Conservation (phyloP, 805 yeast genomes). For the Candida anglica region DNA sequence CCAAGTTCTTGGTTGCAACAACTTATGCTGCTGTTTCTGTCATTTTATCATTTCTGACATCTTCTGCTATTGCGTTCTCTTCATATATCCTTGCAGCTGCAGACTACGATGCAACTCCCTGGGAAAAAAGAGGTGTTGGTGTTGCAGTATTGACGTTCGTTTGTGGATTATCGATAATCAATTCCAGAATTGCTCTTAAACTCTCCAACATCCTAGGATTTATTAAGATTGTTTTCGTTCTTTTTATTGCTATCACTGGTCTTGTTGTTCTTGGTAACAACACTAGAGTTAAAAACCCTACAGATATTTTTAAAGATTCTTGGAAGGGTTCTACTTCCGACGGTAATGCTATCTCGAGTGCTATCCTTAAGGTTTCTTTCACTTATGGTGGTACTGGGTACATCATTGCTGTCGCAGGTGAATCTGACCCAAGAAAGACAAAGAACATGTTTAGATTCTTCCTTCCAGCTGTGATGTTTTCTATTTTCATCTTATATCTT, state of each 20-base stretch:
- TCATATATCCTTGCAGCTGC: slow-evolving; percentile 30
- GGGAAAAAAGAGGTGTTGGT: slow-evolving; percentile 35
- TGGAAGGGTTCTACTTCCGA: slow-evolving; percentile 38
- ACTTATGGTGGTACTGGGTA: slow-evolving; percentile 40
- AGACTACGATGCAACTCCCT: slow-evolving; percentile 19
- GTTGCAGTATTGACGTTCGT: slow-evolving; percentile 24
- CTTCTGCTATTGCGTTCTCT: slow-evolving; percentile 36
- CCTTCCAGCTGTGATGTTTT: slow-evolving; percentile 26
- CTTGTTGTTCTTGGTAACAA: slow-evolving; percentile 33
- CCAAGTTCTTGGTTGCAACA: slow-evolving; percentile 31
- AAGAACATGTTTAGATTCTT: slow-evolving; percentile 20
- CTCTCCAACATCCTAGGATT: slow-evolving; percentile 30
- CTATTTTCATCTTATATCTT: slow-evolving; percentile 27
- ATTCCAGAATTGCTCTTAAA: slow-evolving; percentile 24
- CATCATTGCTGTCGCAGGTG: slow-evolving; percentile 34
- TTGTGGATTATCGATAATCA: slow-evolving; percentile 15
- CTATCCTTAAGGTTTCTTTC: slow-evolving; percentile 42
- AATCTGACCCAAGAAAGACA: slow-evolving; percentile 21
- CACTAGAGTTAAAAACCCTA: slow-evolving; percentile 27
- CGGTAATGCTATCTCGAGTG: slow-evolving; percentile 39
- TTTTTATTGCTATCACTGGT: slow-evolving; percentile 30
- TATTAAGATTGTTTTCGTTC: slow-evolving; percentile 27
- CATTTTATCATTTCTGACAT: slow-evolving; percentile 29
- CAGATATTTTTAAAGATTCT: slow-evolving; percentile 28
- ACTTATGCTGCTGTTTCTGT: slow-evolving; percentile 35